phyloP scores from a whole-genome alignment of 805 yeast genomes.

The Clavispora phyllophila region DNA sequence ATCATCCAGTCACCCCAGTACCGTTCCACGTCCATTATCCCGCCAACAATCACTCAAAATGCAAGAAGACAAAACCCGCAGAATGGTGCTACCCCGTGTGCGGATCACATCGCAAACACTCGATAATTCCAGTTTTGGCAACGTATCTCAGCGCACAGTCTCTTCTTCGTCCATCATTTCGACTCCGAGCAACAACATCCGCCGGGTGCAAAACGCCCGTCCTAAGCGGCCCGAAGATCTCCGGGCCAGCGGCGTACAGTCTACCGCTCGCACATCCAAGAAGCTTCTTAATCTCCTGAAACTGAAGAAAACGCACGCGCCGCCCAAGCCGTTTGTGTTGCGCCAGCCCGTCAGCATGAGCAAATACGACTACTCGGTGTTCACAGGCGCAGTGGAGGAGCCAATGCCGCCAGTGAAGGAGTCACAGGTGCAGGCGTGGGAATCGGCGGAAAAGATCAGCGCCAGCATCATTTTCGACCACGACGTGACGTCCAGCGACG shows the following conservation, averaged over 20 bases:
- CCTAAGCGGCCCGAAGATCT: not conserved
- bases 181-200: conserved; percentile 38
- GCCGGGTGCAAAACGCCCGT: conserved; percentile 23
- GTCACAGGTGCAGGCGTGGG: conserved; percentile 43
- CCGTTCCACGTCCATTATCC: too few species aligned
- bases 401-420: conserved; percentile 34
- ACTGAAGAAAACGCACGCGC: conserved; percentile 24
- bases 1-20: too few species aligned
- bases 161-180: conserved; percentile 36
- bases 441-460: conserved; percentile 37
- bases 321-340: conserved; percentile 21
- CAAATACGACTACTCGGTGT: conserved; percentile 35
- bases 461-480: conserved; percentile 32
- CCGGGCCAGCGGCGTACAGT: conserved; percentile 3
- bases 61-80: not conserved
- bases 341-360: conserved; percentile 29
- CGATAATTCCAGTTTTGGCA: conserved; percentile 7
- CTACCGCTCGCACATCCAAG: conserved; percentile 22
- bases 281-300: conserved; percentile 37
- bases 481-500: conserved; percentile 18
- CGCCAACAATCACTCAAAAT: too few species aligned
- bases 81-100: conserved; percentile 9
- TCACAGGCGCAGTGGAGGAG: conserved; percentile 12
- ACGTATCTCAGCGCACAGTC: conserved; percentile 26
- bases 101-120: conserved; percentile 13